Evolutionary conservation across 1,139 yeast genomes (phyloP), one percentile per base, ranked within the genome.

Genomic region (Nadsonia commutata): DNA sequence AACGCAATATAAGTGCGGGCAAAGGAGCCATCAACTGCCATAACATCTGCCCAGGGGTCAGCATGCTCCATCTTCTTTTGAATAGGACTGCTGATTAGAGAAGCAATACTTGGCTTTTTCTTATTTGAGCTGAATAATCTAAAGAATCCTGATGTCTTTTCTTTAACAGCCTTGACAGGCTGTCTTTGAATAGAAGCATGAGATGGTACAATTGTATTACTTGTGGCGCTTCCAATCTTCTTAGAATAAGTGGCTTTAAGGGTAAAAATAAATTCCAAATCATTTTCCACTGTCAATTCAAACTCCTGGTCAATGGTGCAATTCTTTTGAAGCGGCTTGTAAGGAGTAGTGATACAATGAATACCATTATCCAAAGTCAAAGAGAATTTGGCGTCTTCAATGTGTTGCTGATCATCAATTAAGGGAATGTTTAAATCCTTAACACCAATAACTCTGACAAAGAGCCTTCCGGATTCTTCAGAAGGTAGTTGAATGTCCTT

Each of bases 1-100:
- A 86, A 72, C 41, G 72, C 73, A 46, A 86, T 66, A 51, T 78
- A 76, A 47, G 84, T 73, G 51, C 88, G 71, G 2, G 84, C 95
- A 66, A 83, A 85, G 9, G 95, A 81, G 1, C 97, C 97, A 62
- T 88, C 96, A 42, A 67, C 68, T 2, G 95, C 94, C 50, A 81
- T 68, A 46, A 53, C 20, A 3, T 44, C 21, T 11, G 54, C 58
- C 58, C 58, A 55, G 9, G 46, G 40, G 42, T 42, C 49, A 1
- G 37, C 38, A 2, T 41, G 31, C n/a, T 31, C 39, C 7, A 27
- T 40, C 2, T 37, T 37, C 13, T 36, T 27, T 5, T 17, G 37
- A 8, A 40, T 16, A 20, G 31, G 23, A 18, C 17, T 20, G 17
- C 21, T 22, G 2, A 27, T 40, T n/a, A 37, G 33, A 19, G 36